Evolutionary conservation across 805 yeast genomes (phyloP).

Genomic region (Suhomyces xylopsoci): DNA sequence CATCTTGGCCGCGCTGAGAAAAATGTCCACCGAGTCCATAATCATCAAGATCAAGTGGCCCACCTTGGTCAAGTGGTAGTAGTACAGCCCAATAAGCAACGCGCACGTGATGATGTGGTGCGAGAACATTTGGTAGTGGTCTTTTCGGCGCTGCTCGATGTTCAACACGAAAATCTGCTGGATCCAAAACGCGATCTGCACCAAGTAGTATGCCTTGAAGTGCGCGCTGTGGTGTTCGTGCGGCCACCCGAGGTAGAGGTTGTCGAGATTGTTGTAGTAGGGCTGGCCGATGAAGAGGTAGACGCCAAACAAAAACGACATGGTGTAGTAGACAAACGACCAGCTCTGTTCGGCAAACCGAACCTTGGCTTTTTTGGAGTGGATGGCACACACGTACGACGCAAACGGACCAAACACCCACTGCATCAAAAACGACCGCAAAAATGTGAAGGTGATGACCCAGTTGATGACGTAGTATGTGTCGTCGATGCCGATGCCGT

Average conservation of each 20-base stretch:
- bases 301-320: slow-evolving; percentile 56
- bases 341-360: slow-evolving; percentile 89
- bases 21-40: slow-evolving; percentile 82
- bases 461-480: slow-evolving; percentile 50
- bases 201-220: slow-evolving; percentile 68
- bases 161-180: slow-evolving; percentile 76
- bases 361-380: slow-evolving; percentile 48
- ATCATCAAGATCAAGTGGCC: slow-evolving; percentile 75
- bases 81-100: slow-evolving; percentile 69
- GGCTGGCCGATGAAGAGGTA: slow-evolving; percentile 54
- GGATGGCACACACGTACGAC: slow-evolving; percentile 36
- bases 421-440: slow-evolving; percentile 61
- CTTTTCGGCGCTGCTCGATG: slow-evolving; percentile 77
- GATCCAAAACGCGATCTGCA: slow-evolving; percentile 74
- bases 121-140: slow-evolving; percentile 78
- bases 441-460: slow-evolving; percentile 53
- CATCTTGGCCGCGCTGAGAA: slow-evolving; percentile 70
- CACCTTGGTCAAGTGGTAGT: slow-evolving; percentile 65
- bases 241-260: slow-evolving; percentile 72
- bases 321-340: slow-evolving; percentile 59
- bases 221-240: slow-evolving; percentile 51
- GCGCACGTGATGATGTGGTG: slow-evolving; percentile 82
- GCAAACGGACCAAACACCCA: slow-evolving; percentile 60
- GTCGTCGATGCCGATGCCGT: slow-evolving; percentile 59
- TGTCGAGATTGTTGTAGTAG: slow-evolving; percentile 56